phyloP scores from a whole-genome alignment of 2,329 filamentous ascomycete species.

The Aureobasidium zeae region DNA sequence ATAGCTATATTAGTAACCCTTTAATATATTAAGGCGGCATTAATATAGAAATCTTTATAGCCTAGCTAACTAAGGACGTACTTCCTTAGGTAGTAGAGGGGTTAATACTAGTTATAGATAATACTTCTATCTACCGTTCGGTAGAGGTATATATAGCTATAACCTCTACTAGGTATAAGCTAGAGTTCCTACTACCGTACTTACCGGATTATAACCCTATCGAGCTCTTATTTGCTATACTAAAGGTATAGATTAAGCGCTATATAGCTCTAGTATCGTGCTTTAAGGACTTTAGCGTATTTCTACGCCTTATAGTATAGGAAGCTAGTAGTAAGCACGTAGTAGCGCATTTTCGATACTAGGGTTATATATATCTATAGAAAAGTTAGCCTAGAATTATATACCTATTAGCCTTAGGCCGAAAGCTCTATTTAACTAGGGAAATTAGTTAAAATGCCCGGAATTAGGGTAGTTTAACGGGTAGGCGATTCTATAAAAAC shows the following conservation, averaged over 20 bases:
- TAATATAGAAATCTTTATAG: neutral
- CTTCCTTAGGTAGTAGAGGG: neutral
- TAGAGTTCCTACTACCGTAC: neutral
- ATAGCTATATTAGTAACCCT: neutral
- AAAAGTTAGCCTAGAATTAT: neutral
- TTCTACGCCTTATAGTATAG: neutral
- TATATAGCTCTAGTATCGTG: neutral
- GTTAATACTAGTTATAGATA: conserved; percentile 1
- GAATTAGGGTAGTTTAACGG: too few species aligned
- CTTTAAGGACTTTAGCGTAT: neutral
- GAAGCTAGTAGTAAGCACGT: neutral
- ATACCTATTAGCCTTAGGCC: neutral
- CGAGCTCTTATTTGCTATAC: neutral
- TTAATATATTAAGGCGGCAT: neutral
- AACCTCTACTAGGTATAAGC: neutral
- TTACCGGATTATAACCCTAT: neutral
- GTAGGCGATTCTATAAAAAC: too few species aligned
- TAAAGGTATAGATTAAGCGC: neutral
- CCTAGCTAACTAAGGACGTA: neutral
- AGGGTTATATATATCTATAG: neutral
- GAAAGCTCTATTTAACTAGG: neutral
- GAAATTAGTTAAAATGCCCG: too few species aligned
- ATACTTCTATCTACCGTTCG: neutral
- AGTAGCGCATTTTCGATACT: neutral
- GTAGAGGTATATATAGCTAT: neutral